Evolutionary conservation across 2,329 filamentous ascomycete species (phyloP), one percentile per base, ranked within the genome.

Genomic region (Pyrenophora teres): DNA sequence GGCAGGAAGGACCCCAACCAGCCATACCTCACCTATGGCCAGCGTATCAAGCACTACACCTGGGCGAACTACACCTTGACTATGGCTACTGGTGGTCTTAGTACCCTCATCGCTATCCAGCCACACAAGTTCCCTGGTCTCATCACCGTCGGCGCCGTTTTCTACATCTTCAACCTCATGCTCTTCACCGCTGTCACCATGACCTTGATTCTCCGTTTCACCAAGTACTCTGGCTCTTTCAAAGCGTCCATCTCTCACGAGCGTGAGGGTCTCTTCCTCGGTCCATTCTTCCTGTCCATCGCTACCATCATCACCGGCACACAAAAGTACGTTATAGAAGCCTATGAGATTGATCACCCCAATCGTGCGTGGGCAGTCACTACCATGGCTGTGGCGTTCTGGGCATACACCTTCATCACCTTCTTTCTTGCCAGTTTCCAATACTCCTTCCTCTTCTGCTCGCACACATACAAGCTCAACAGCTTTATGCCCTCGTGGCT

Each of bases 401-500:
- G 76, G 76, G 61, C 70, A 6, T 78, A 78, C 59, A 74, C 73
- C n/a, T 69, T 72, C 41, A 54, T 70, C 43, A 72, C 75, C 0
- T 76, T 77, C 51, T 51, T 64, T 25, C 60, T 77, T 37, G 75
- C 74, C 6, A 62, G 72, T 21, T 72, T 75, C 52, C 76, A 77
- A 49, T 91, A 90, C 74, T 85, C 81, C 31, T 83, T 81, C 66
- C 76, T 90, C 27, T 90, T 90, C 69, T 77, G 82, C 5, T 73
- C 76, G 6, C 81, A 83, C 64, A 80, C 74, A 54, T 86, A 85
- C 52, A 79, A 77, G 5, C 74, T 89, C 13, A 81, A 85, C 48
- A 84, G 82, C 33, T 88, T 89, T 83, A 89, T 87, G 79, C 88
- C 88, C 0, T 85, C 86, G 0, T 90, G 87, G 87, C 83, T 90